Base-by-base conservation (phyloP, 2,329 filamentous ascomycete species). In the Chrysoporthe puriensis region DNA sequence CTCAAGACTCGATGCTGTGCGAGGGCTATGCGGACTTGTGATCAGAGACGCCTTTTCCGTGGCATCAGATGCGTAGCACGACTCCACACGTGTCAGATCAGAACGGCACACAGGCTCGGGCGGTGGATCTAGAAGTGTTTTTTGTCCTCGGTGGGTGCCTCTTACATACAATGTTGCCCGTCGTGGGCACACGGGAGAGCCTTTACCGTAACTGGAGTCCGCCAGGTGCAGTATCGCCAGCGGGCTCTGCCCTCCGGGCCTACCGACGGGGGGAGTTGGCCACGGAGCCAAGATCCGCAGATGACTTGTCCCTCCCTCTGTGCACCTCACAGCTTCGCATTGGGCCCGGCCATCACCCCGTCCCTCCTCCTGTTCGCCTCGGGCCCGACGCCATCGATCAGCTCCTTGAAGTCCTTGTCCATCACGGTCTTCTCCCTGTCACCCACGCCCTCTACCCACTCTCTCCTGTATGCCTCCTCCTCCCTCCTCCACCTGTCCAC, bases 401-500 rank as follows among this genome's bases (percentile, higher is more conserved):
- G 88, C 72, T 78, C 78, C 72, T 83, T 77, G 78, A 85, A 90
- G 63, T 88, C 82, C 4, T 84, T 81, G 70, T 84, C 82, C 54
- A 90, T 72, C 14, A 83, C 86, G 43, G 81, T 80, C 80, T 90
- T 91, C 73, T 89, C 83, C 61, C 62, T 48, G 3, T 76, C 70
- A 48, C 77, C 77, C 0, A 82, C 77, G 73, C 81, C 83, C 70
- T 75, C 79, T 54, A 79, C 80, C 87, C 89, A 90, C 58, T 59
- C 62, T 72, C 80, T 80, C 60, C 83, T 77, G 70, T 89, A 91
- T 64, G 80, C 81, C 42, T 78, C 78, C 77, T 90, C 85, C 72
- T 90, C 85, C 2, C 74, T 77, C 70, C 82, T 79, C 87, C 89
- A 91, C 40, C 81, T 77, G 54, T 79, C 75, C 70, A 91, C 71